A percentile compares a stretch with the other conserved stretches of the same genome.
phyloP scores from a whole-genome alignment of 805 yeast species.

The Priceomyces carsonii region DNA sequence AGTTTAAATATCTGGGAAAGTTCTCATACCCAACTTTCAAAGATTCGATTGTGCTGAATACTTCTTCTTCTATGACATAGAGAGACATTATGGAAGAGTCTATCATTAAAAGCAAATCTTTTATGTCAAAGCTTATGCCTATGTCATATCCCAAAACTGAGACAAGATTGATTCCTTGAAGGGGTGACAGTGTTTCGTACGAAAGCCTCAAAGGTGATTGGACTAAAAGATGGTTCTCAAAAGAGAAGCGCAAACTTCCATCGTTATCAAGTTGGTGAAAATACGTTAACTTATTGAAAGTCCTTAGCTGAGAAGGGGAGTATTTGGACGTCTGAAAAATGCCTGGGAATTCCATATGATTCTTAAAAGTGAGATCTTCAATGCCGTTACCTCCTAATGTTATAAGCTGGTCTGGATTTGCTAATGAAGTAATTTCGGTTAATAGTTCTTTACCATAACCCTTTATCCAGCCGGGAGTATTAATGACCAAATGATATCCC shows the following conservation, averaged over 20 bases:
- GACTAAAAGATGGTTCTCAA: constrained; percentile 21
- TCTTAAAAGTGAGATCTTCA: constrained; percentile 22
- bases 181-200: constrained; percentile 16
- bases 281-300: constrained; percentile 50
- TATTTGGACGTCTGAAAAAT: constrained; percentile 32
- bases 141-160: constrained; percentile 23
- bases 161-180: constrained; percentile 26
- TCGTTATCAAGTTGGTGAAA: constrained; percentile 44
- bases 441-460: constrained; percentile 78
- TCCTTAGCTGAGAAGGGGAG: constrained; percentile 54
- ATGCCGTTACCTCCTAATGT: constrained; percentile 41
- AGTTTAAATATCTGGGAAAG: constrained; percentile 20
- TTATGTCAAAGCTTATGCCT: constrained; percentile 15
- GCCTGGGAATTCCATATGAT: constrained; percentile 34
- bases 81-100: constrained; percentile 47
- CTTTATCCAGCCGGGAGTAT: constrained; percentile 90
- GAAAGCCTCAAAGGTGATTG: constrained; percentile 28
- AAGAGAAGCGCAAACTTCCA: constrained; percentile 16
- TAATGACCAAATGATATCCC: constrained; percentile 53
- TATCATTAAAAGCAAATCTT: constrained; percentile 29
- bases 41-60: constrained; percentile 16
- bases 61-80: constrained; percentile 26
- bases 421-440: constrained; percentile 41
- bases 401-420: constrained; percentile 58
- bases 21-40: constrained; percentile 18